Evolutionary conservation across 768 basidiomycete species (phyloP).

Genomic region (Leucocoprinus leucothites): DNA sequence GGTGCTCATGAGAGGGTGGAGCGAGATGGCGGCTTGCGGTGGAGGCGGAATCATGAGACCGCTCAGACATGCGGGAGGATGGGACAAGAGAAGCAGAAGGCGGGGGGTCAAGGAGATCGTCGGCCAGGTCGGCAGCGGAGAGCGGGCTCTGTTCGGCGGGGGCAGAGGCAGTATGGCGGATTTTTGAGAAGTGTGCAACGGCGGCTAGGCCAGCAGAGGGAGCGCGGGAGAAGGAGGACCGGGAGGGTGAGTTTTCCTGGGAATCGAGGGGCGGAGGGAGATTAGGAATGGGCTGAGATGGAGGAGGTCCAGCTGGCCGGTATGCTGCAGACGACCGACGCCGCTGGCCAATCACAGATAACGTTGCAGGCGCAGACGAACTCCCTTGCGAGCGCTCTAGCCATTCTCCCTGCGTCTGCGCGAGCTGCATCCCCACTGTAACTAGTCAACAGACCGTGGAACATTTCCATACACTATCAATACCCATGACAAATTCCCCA

Average conservation of each 20-base stretch:
- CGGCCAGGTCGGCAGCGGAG: slow-evolving; percentile 36
- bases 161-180: slow-evolving; percentile 32
- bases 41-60: slow-evolving; percentile 23
- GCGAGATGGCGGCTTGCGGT: slow-evolving; percentile 20
- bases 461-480: no score
- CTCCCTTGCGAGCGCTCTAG: slow-evolving; percentile 31
- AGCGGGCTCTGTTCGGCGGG: slow-evolving; percentile 18
- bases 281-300: slow-evolving; percentile 70
- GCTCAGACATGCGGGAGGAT: slow-evolving; percentile 23
- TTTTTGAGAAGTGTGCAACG: slow-evolving; percentile 60
- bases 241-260: slow-evolving; percentile 32
- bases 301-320: slow-evolving; percentile 69
- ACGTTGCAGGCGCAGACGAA: slow-evolving; percentile 25
- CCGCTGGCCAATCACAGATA: slow-evolving; percentile 40
- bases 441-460: no score
- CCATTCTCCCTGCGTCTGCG: slow-evolving; percentile 31
- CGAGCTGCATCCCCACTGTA: slow-evolving; percentile 22
- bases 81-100: slow-evolving; percentile 47
- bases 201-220: slow-evolving; percentile 52
- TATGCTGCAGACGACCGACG: slow-evolving; percentile 70
- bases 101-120: slow-evolving; percentile 56
- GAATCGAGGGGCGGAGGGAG: slow-evolving; percentile 40
- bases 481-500: slow-evolving; percentile 5
- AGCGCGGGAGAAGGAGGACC: slow-evolving; percentile 33
- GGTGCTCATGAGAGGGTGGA: slow-evolving; percentile 31